Conservation (phyloP, 345 rosid species). For the Arabis alpina region DNA sequence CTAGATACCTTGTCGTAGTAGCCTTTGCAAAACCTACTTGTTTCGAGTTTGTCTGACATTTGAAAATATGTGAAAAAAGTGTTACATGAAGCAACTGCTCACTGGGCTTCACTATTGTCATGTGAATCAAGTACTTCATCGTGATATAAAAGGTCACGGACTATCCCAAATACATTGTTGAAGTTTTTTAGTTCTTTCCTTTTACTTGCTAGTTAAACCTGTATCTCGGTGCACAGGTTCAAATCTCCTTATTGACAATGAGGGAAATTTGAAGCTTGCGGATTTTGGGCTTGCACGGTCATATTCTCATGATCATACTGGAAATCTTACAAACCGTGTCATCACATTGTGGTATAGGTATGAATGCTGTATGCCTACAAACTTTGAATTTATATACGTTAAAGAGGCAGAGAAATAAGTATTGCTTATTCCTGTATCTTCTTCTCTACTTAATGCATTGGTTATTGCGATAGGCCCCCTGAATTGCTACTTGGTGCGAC, state of each 20-base stretch:
- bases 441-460: constrained; percentile 1
- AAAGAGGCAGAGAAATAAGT: background rate
- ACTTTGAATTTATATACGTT: background rate
- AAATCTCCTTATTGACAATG: constrained; percentile 94
- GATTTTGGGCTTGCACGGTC: constrained; percentile 98
- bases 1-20: constrained; percentile 35
- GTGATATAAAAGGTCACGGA: constrained; percentile 88
- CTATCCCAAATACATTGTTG: background rate
- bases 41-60: constrained; percentile 37
- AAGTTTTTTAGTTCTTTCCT: background rate
- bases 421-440: background rate
- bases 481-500: constrained; percentile 96
- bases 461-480: constrained; percentile 69
- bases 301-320: constrained; percentile 74
- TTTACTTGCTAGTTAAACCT: constrained; percentile 20
- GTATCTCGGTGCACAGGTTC: constrained; percentile 70
- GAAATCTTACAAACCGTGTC: constrained; percentile 91
- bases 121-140: constrained; percentile 93
- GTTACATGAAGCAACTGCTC: constrained; percentile 97
- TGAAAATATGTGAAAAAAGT: constrained; percentile 50
- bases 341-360: constrained; percentile 99
- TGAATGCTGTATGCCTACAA: constrained; percentile 23
- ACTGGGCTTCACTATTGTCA: constrained; percentile 98
- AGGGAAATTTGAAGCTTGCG: constrained; percentile 94
- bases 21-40: constrained; percentile 32